Percentiles rank a stretch among this genome's conserved stretches.
Evolutionary conservation across 148 eudicot species (phyloP).

Genomic region (Rhododendron henanense): DNA sequence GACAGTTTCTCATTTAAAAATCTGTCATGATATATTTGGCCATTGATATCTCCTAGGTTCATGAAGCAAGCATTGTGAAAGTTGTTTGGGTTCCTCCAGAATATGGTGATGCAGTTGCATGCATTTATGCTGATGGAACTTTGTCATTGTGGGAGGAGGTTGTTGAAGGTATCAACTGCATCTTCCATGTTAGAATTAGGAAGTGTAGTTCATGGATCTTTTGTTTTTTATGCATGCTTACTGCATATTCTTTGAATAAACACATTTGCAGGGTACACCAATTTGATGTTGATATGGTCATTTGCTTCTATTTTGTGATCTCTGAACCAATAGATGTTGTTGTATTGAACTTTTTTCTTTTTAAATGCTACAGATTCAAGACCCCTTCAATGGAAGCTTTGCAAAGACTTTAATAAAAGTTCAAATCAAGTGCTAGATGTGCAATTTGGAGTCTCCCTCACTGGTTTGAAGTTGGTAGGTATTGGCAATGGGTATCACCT

Average conservation of each 20-base stretch:
- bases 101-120: constrained; percentile 84
- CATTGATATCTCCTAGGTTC: constrained; percentile 36
- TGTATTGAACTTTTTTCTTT: neutral
- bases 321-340: neutral
- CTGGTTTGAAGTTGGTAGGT: constrained; percentile 15
- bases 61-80: constrained; percentile 55
- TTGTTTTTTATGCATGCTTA: neutral
- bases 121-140: constrained; percentile 63
- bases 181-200: neutral
- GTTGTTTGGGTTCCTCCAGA: constrained; percentile 90
- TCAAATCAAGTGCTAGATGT: constrained; percentile 55
- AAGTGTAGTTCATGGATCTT: neutral
- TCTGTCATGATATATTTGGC: neutral
- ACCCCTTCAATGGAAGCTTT: constrained; percentile 65
- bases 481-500: neutral
- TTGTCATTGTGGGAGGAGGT: constrained; percentile 92
- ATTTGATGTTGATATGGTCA: neutral
- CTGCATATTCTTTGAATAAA: neutral
- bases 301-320: neutral
- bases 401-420: constrained; percentile 53
- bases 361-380: constrained; percentile 37
- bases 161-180: constrained; percentile 45
- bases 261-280: neutral
- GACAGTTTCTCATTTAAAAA: neutral
- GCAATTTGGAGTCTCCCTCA: constrained; percentile 48